phyloP scores from a whole-genome alignment of 2,329 filamentous ascomycete species.

The Diaporthe vexans region DNA sequence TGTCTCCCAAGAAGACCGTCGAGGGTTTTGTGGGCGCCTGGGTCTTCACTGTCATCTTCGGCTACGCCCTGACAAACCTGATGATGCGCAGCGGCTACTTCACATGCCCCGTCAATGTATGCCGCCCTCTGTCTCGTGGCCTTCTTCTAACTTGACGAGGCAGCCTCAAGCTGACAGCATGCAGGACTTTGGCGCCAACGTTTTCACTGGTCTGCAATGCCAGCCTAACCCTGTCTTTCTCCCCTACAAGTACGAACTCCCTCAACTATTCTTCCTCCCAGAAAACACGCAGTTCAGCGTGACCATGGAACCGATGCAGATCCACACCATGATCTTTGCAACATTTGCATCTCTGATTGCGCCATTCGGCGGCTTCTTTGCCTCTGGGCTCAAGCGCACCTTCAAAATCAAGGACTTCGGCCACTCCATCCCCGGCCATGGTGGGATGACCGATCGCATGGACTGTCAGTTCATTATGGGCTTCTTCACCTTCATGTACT shows the following conservation, averaged over 20 bases:
- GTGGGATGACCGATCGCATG: constrained; percentile 98
- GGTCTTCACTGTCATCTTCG: constrained; percentile 93
- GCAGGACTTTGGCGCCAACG: constrained; percentile 89
- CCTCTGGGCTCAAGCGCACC: constrained; percentile 95
- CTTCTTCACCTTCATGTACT: constrained; percentile 98
- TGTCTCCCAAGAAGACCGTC: constrained; percentile 99
- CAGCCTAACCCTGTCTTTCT: constrained; percentile 93
- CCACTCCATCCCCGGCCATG: constrained; percentile 96
- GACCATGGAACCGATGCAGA: constrained; percentile 88
- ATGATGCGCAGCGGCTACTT: constrained; percentile 96
- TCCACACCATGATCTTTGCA: constrained; percentile 90
- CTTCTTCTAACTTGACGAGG: constrained; percentile 34
- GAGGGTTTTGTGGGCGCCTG: constrained; percentile 97
- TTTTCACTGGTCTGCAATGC: constrained; percentile 92
- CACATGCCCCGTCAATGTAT: constrained; percentile 92
- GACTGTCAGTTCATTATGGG: constrained; percentile 99
- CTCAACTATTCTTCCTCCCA: constrained; percentile 79
- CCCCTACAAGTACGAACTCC: constrained; percentile 80
- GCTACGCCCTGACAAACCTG: constrained; percentile 83
- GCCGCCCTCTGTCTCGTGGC: constrained; percentile 45
- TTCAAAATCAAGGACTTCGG: constrained; percentile 99
- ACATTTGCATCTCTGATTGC: constrained; percentile 97
- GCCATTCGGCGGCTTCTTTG: constrained; percentile 98
- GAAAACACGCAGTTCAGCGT: constrained; percentile 72
- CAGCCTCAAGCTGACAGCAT: constrained; percentile 30